phyloP scores from a whole-genome alignment of 352 stramenopile species.

The Phytophthora pluvialis region DNA sequence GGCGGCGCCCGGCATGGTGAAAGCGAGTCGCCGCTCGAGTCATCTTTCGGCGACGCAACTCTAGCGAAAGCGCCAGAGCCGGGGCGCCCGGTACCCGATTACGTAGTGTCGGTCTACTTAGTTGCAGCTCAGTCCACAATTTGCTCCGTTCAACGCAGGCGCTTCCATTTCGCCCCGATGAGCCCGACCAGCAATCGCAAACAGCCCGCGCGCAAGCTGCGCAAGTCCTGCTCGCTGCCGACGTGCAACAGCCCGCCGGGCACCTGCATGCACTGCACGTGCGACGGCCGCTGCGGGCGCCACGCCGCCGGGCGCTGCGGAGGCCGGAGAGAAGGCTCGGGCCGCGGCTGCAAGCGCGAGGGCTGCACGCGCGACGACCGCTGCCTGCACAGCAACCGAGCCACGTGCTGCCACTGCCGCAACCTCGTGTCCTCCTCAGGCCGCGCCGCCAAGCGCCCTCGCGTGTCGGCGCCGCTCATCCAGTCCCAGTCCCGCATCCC shows the following conservation, averaged over 20 bases:
- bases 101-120: not conserved
- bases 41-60: constrained; percentile 39
- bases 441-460: constrained; percentile 44
- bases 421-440: constrained; percentile 75
- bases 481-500: constrained; percentile 14
- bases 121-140: constrained; percentile 28
- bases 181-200: constrained; percentile 19
- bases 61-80: constrained; percentile 22
- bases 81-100: constrained; percentile 17
- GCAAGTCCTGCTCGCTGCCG: constrained; percentile 75
- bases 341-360: constrained; percentile 67
- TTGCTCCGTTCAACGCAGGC: constrained; percentile 10
- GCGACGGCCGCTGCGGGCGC: constrained; percentile 70
- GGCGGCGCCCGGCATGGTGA: constrained; percentile 2
- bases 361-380: constrained; percentile 65
- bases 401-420: constrained; percentile 79
- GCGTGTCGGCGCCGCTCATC: constrained; percentile 13
- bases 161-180: not conserved
- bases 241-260: constrained; percentile 57
- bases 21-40: constrained; percentile 10
- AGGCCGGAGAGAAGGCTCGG: constrained; percentile 65
- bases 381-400: constrained; percentile 74
- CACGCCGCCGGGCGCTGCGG: constrained; percentile 64
- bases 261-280: constrained; percentile 87
- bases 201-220: constrained; percentile 53